These are phyloP conservation scores for Vitis rupestris DNA, from an alignment of 164 flowering plant genomes.

Conservation along the genomic window DNA sequence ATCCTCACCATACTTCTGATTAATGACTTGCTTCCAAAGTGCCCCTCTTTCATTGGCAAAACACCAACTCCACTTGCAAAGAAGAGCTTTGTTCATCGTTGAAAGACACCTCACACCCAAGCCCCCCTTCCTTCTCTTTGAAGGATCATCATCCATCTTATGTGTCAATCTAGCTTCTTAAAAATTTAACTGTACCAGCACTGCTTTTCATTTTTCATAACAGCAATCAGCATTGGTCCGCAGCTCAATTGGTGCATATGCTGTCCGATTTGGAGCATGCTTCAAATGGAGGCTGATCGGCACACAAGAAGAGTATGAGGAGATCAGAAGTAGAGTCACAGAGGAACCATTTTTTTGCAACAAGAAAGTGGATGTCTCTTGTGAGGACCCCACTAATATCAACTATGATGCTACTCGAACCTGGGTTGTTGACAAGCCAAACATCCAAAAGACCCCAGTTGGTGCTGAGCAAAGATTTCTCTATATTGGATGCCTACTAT, in stretches of 20 bases:
- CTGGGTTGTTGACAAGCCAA: conserved; percentile 82
- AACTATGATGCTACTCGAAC: conserved; percentile 58
- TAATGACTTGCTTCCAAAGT: no score
- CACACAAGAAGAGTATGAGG: conserved; percentile 71
- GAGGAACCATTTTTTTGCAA: conserved; percentile 59
- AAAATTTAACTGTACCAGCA: background rate
- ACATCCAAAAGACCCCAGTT: conserved; percentile 69
- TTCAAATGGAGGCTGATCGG: conserved; percentile 73
- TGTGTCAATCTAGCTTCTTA: no score
- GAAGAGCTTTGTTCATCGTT: no score
- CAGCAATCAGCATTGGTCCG: conserved; percentile 14
- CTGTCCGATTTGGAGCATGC: conserved; percentile 70
- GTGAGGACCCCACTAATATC: conserved; percentile 72
- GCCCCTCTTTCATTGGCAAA: no score
- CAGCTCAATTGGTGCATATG: conserved; percentile 35
- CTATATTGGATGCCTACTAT: conserved; percentile 68
- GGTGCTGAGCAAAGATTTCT: conserved; percentile 53
- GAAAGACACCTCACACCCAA: no score
- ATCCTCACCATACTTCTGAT: no score
- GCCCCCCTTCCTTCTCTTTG: no score
- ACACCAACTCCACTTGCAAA: no score
- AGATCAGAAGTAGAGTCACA: conserved; percentile 45
- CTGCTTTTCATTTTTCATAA: conserved; percentile 5
- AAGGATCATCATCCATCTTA: no score
- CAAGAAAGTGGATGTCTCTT: conserved; percentile 44